Evolutionary conservation across 345 rosid species (phyloP).

Genomic region (Syzygium aqueum): DNA sequence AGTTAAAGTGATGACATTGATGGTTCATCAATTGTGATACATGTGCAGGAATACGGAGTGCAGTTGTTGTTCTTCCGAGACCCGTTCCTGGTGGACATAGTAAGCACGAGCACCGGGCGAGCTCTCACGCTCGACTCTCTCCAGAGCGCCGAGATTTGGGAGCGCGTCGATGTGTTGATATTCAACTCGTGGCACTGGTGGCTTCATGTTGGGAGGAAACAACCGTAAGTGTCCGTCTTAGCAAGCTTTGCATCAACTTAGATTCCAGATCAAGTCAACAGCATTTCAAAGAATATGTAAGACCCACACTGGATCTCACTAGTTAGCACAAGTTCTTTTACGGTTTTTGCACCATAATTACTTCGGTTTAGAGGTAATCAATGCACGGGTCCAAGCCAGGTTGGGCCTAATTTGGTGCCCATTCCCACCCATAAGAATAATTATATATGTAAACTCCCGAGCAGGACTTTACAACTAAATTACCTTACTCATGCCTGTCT

Average conservation of each 20-base stretch:
- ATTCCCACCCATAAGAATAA: background rate
- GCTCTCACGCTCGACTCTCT: constrained; percentile 50
- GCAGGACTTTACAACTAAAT: background rate
- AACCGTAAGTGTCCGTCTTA: constrained; percentile 32
- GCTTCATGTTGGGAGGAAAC: constrained; percentile 77
- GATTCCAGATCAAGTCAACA: background rate
- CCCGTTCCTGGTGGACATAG: constrained; percentile 68
- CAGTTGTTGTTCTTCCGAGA: constrained; percentile 25
- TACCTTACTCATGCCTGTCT: background rate
- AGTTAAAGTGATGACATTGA: background rate
- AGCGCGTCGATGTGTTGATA: constrained; percentile 41
- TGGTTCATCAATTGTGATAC: background rate
- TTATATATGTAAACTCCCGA: background rate
- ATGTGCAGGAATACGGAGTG: constrained; percentile 14
- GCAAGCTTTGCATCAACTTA: background rate
- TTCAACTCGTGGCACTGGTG: constrained; percentile 98
- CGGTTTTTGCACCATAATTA: background rate
- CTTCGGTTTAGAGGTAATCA: background rate
- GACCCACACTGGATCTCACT: background rate
- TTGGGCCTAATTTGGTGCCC: background rate
- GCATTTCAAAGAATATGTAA: background rate
- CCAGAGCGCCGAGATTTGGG: constrained; percentile 42
- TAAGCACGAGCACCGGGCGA: constrained; percentile 23
- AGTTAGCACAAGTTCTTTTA: background rate
- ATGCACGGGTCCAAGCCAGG: accelerated